Base-by-base conservation (phyloP, 352 stramenopile genomes). In the Globisporangium apiculatum region DNA sequence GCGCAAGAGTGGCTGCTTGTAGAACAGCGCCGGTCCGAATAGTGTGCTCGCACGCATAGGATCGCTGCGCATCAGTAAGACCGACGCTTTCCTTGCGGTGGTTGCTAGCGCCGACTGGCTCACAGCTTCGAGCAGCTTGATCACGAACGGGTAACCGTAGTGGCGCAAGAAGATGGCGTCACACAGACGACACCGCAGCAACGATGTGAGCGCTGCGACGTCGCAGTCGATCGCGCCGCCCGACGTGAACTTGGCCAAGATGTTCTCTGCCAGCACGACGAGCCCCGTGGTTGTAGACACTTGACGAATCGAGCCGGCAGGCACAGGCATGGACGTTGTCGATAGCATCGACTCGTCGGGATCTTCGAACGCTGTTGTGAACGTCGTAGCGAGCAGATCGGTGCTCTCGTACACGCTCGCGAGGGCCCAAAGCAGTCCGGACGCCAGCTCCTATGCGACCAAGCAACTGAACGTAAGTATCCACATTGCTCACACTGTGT, bases 341-440 rank as follows among this genome's bases (percentile, higher is more conserved):
- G 35, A 31, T 31, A 31, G 35, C 0, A 53, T 31, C 2, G 48
- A 14, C 18, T 51, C 54, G 4, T 62, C 60, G 36, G 55, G 11
- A 14, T 55, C 55, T 14, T 58, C 55, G 43, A 63, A 62, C 7
- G 52, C 40, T 12, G 40, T 9, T 5, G 51, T 45, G 24, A 66
- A 62, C 18, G 37, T 24, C 0, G 35, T 35, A 0, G 55, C 41
- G 0, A 61, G 17, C 31, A 53, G 9, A 3, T 57, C 42, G 1
- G 55, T 57, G 36, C 49, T 38, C 11, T 58, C 60, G 31, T 63
- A 62, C 7, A 55, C 54, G 42, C 18, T 38, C 5, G 60, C 35
- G n/a, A 66, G 60, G 4, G 55, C 55, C 60, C 60, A 66, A 4
- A 66, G 55, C 17, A 66, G 37, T n/a, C 60, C 56, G 10, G 60